These are phyloP conservation scores for Apostasia shenzhenica DNA, from an alignment of 106 monocot genomes.

Conservation along the genomic window DNA sequence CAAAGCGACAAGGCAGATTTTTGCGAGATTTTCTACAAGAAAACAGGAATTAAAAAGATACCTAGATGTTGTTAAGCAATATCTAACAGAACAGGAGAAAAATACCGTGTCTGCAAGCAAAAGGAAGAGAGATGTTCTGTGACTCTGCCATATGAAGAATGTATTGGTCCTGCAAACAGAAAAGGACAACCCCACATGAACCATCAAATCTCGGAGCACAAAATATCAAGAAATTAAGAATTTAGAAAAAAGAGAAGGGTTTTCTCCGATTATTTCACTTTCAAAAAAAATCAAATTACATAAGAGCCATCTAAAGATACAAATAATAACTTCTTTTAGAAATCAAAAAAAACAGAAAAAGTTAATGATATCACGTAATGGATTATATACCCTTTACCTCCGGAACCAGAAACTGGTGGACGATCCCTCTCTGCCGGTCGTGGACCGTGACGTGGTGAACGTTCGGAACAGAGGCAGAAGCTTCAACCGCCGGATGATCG, in stretches of 20 bases:
- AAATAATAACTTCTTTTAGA: too few relatives aligned
- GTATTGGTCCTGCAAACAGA: conserved; percentile 70
- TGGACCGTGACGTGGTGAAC: conserved; percentile 79
- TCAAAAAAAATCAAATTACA: too few relatives aligned
- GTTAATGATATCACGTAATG: too few relatives aligned
- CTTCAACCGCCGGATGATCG: background rate
- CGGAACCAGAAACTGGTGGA: conserved; percentile 79
- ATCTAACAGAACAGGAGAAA: background rate
- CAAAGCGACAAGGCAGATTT: too few relatives aligned
- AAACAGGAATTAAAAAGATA: too few relatives aligned
- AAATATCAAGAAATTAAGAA: background rate
- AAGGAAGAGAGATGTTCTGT: conserved; percentile 77
- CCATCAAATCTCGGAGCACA: background rate
- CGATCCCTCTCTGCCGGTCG: conserved; percentile 75
- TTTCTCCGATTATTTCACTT: background rate
- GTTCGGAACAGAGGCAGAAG: conserved; percentile 4
- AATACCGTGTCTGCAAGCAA: conserved; percentile 93
- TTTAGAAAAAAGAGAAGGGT: background rate
- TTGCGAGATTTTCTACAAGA: too few relatives aligned
- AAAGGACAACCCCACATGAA: background rate
- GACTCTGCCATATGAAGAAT: conserved; percentile 85
- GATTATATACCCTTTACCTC: conserved; percentile 33
- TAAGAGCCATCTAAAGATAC: too few relatives aligned
- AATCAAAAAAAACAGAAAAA: too few relatives aligned
- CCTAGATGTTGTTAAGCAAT: too few relatives aligned